These are phyloP conservation scores for Stephania japonica DNA, from an alignment of 164 flowering plant species.

Conservation along the genomic window DNA sequence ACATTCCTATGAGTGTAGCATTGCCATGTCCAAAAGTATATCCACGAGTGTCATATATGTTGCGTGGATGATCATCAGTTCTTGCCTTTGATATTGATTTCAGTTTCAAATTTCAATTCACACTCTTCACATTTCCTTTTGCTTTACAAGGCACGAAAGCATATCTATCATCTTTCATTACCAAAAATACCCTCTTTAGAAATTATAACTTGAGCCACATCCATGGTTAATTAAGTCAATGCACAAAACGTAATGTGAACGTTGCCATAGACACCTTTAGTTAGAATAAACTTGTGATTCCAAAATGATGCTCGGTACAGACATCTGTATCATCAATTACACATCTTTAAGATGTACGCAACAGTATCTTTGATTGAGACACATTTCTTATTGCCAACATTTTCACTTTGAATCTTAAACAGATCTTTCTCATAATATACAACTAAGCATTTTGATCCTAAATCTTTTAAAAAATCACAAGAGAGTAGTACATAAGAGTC, in stretches of 20 bases:
- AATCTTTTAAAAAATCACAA: no score
- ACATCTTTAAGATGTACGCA: no score
- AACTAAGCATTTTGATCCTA: no score
- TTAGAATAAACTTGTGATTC: neutral
- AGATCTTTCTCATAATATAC: no score
- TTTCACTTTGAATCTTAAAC: no score
- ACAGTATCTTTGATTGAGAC: no score
- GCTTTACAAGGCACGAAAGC: neutral
- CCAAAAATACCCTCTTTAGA: neutral
- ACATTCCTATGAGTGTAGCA: no score
- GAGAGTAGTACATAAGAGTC: no score
- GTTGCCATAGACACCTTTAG: neutral
- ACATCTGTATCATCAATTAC: no score
- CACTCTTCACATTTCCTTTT: neutral
- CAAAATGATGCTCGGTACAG: no score
- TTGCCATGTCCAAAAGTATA: no score
- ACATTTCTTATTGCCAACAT: no score
- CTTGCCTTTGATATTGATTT: neutral
- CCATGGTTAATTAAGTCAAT: neutral
- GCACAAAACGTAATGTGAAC: neutral
- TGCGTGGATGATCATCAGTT: neutral
- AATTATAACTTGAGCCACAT: neutral
- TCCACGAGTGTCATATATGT: neutral
- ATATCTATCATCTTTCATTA: neutral
- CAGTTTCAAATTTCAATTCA: neutral